phyloP scores from a whole-genome alignment of 1,284 basidiomycete genomes.

The Ceratobasidium sp. region DNA sequence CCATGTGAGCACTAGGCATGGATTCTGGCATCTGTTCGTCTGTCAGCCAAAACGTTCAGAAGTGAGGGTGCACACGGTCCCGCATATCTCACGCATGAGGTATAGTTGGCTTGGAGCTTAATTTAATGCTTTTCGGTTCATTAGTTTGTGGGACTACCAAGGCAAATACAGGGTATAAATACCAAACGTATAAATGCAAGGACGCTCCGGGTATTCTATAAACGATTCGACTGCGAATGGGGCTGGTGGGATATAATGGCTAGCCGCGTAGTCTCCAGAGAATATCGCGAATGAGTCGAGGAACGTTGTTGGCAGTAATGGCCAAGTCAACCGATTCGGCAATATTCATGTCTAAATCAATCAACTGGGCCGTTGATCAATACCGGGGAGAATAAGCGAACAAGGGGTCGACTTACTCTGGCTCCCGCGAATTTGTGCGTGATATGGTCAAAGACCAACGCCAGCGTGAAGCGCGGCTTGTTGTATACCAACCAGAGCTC shows the following conservation, averaged over 20 bases:
- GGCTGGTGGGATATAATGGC: background rate
- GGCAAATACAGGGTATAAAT: slow-evolving; percentile 4
- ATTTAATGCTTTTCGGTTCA: background rate
- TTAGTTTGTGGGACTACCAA: background rate
- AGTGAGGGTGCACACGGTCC: background rate
- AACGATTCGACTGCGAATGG: background rate
- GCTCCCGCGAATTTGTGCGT: slow-evolving; percentile 36
- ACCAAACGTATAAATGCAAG: slow-evolving; percentile 11
- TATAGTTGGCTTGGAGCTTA: background rate
- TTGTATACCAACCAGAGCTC: slow-evolving; percentile 36
- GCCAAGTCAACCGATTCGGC: slow-evolving; percentile 30
- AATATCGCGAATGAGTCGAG: slow-evolving; percentile 34
- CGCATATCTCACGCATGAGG: background rate
- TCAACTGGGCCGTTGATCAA: background rate
- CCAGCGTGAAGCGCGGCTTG: slow-evolving; percentile 38
- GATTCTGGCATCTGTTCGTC: background rate
- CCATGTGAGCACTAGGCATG: too few relatives aligned
- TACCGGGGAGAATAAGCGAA: too few relatives aligned
- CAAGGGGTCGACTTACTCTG: slow-evolving; percentile 12
- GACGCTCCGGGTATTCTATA: background rate
- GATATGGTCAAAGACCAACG: slow-evolving; percentile 38
- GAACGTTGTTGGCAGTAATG: slow-evolving; percentile 38
- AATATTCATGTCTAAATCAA: slow-evolving; percentile 39
- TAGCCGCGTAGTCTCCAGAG: slow-evolving; percentile 23
- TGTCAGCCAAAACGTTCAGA: slow-evolving; percentile 29